Percentiles rank a stretch among this genome's conserved stretches.
Conservation (phyloP, 345 rosid genomes). For the Sisymbrium irio region DNA sequence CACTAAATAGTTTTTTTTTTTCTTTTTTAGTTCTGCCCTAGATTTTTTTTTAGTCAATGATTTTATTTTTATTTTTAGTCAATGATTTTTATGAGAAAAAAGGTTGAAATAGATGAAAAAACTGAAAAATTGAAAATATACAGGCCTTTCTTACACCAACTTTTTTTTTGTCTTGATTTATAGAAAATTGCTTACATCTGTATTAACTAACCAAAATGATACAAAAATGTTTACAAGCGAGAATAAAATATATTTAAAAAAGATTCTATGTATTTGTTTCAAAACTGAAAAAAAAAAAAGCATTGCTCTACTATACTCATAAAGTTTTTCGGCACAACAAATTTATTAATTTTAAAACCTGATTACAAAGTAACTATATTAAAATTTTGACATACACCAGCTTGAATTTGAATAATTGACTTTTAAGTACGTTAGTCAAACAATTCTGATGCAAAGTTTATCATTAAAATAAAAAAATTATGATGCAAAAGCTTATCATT, state of each 20-base stretch:
- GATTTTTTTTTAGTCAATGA: not conserved
- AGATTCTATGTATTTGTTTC: too few relatives aligned
- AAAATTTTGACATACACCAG: too few relatives aligned
- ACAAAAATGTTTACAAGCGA: not conserved
- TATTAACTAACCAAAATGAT: not conserved
- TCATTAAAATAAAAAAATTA: not conserved
- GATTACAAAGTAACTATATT: too few relatives aligned
- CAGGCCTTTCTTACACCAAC: not conserved
- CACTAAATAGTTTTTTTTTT: too few relatives aligned
- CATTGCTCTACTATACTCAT: too few relatives aligned
- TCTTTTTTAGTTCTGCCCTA: too few relatives aligned
- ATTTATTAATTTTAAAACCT: too few relatives aligned
- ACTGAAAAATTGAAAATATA: not conserved
- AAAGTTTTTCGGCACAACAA: too few relatives aligned
- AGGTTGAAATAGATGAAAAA: not conserved
- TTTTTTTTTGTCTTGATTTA: not conserved
- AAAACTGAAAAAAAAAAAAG: too few relatives aligned
- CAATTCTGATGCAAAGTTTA: not conserved
- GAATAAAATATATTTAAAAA: not conserved
- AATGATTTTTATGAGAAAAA: not conserved
- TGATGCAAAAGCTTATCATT: not conserved
- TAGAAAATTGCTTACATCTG: not conserved
- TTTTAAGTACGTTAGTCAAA: not conserved
- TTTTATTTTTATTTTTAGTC: too few relatives aligned
- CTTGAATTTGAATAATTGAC: not conserved